Base-by-base conservation (phyloP, 2,329 filamentous ascomycete genomes). In the Neonectria faginata region DNA sequence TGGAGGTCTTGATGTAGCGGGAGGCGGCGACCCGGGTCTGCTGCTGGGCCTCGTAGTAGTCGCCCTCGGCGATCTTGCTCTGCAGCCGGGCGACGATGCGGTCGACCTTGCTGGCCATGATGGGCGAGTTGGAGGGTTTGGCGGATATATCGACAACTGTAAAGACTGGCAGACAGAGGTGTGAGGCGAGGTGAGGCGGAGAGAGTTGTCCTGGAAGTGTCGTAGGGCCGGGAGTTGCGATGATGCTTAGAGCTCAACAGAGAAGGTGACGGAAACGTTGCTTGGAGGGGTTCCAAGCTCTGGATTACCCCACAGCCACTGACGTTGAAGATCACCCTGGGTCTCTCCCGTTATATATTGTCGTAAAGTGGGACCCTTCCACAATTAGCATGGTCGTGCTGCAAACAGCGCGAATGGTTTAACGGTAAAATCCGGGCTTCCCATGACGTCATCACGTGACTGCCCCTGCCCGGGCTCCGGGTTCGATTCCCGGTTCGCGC, bases 31-130 rank as follows among this genome's bases (percentile, higher is more conserved):
- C 94, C 67, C 96, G 93, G 70, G 97, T 93, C 84, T 99, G 96
- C 81, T 99, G 96, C 82, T 98, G 95, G 63, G 96, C 96, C 86
- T 99, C 96, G 84, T 99, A 99, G 86, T 89, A 97, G 78, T 96
- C 91, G 75, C 94, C 95, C 80, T 97, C 93, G 71, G 89, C 85
- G 80, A 97, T 97, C 80, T 93, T 95, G 80, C 92, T 85, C 82
- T 95, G 92, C 78, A 97, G 90, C 27, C 87, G 85, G 62, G 84
- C 77, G 72, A 89, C 87, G 78, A 89, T 89, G 50, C 78, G 77
- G 47, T 81, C 78, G 70, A 80, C 79, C 68, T 81, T 80, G 74
- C 69, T 80, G 57, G 79, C 77, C 79, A 81, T 81, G 64, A 42
- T 70, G 62, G 64, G 48, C 27, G 51, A n/a, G 39, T 58, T 12